phyloP scores from a whole-genome alignment of 257 asterid genomes.

The Petrea volubilis region DNA sequence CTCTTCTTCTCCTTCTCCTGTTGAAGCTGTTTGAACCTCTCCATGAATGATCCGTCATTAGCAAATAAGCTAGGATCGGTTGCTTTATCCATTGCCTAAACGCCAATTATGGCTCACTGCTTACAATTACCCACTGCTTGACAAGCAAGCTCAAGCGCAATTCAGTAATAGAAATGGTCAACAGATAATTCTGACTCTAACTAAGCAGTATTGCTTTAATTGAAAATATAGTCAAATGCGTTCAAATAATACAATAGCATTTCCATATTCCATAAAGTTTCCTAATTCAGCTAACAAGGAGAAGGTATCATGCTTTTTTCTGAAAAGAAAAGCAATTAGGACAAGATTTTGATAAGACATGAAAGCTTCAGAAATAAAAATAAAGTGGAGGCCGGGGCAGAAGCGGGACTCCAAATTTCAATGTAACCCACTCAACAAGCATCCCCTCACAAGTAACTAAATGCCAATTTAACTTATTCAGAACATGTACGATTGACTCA shows the following conservation, averaged over 20 bases:
- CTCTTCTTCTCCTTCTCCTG: slow-evolving; percentile 64
- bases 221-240: neutral
- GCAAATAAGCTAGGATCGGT: slow-evolving; percentile 63
- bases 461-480: neutral
- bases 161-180: slow-evolving; percentile 42
- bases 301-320: neutral
- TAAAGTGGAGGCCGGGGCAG: too few species aligned
- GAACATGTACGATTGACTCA: neutral
- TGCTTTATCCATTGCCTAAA: slow-evolving; percentile 71
- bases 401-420: neutral
- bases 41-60: slow-evolving; percentile 97
- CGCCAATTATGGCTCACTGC: slow-evolving; percentile 40
- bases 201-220: slow-evolving; percentile 15
- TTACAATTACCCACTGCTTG: slow-evolving; percentile 57
- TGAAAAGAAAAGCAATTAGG: neutral
- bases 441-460: neutral
- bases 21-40: slow-evolving; percentile 92
- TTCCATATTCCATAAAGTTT: neutral
- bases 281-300: neutral
- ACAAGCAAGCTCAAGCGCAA: slow-evolving; percentile 71
- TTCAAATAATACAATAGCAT: neutral
- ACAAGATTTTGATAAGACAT: neutral
- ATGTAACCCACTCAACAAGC: neutral
- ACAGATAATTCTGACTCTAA: slow-evolving; percentile 17
- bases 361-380: neutral